phyloP scores from a whole-genome alignment of 306 rosid species.

The Malus orientalis region DNA sequence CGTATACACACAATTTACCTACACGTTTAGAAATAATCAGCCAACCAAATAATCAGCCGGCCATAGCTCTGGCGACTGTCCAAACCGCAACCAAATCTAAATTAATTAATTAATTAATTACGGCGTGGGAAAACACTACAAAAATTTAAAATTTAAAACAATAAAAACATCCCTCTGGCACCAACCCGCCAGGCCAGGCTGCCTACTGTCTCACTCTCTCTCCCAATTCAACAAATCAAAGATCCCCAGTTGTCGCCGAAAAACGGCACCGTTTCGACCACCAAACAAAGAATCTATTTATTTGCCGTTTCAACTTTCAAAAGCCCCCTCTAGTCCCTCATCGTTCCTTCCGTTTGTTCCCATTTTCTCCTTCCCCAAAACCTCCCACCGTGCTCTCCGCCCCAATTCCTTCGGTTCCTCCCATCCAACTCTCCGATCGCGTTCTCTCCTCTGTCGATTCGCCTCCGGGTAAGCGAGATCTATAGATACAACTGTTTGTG shows the following conservation, averaged over 20 bases:
- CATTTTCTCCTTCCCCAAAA: slow-evolving; percentile 15
- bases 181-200: slow-evolving; percentile 6
- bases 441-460: slow-evolving; percentile 25
- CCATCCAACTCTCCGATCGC: not conserved
- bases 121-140: slow-evolving; percentile 5
- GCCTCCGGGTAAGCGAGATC: slow-evolving; percentile 44
- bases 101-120: not conserved
- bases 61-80: not conserved
- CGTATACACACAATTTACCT: accelerated
- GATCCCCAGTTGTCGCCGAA: not conserved
- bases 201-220: not conserved
- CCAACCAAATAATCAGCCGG: not conserved
- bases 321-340: slow-evolving; percentile 9
- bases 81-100: not conserved
- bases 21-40: not conserved
- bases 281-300: slow-evolving; percentile 15
- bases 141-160: not conserved
- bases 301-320: slow-evolving; percentile 20
- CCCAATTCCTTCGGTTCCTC: not conserved
- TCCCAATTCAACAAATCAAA: not conserved
- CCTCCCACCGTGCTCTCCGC: not conserved
- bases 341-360: slow-evolving; percentile 20
- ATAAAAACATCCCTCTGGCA: slow-evolving; percentile 1
- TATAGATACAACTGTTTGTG: not conserved
- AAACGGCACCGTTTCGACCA: slow-evolving; percentile 30